Evolutionary conservation across 176 grass and related monocot genomes (phyloP), one percentile per base, ranked within the genome.

Genomic region (Eleusine indica): DNA sequence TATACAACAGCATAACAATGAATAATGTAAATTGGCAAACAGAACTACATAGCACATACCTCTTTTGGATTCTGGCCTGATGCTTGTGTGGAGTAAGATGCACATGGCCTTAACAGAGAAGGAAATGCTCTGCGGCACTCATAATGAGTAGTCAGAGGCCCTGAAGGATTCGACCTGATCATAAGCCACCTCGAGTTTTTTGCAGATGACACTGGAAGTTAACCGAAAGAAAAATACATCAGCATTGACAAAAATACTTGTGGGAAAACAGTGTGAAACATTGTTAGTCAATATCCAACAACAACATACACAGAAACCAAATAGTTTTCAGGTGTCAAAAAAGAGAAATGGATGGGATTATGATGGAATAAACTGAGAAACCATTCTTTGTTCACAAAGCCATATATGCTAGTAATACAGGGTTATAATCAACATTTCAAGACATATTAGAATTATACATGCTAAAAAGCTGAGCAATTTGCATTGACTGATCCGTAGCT

Each of bases 61-160:
- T 98, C 86, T 78, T 90, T 98, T 86, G 87, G 77, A 69, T 74
- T 91, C 60, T 87, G 83, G 53, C 91, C 87, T 83, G 83, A 91
- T 81, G 89, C 76, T 88, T 91, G 19, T 73, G 96, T 95, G 53
- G 93, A 95, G 91, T 95, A 98, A 80, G 91, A 86, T 84, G 93
- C 91, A 87, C 32, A 92, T 75, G 89, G 77, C 70, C 87, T 94
- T 67, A 79, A 18, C 12, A 84, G 58, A 84, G 53, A 88, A 54
- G 84, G 73, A 85, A 88, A 80, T 58, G 63, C 63, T 68, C 69
- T 74, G 79, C 7, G 51, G 30, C 38, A 70, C 70, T 87, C 86
- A 76, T 75, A 13, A 57, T 60, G 60, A 5, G 40, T 74, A 63
- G 69, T 76, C 48, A 84, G 76, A 80, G 73, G 47, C 91, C 51